phyloP scores from a whole-genome alignment of 768 basidiomycete species.

The Hygrophoropsis aurantiaca region DNA sequence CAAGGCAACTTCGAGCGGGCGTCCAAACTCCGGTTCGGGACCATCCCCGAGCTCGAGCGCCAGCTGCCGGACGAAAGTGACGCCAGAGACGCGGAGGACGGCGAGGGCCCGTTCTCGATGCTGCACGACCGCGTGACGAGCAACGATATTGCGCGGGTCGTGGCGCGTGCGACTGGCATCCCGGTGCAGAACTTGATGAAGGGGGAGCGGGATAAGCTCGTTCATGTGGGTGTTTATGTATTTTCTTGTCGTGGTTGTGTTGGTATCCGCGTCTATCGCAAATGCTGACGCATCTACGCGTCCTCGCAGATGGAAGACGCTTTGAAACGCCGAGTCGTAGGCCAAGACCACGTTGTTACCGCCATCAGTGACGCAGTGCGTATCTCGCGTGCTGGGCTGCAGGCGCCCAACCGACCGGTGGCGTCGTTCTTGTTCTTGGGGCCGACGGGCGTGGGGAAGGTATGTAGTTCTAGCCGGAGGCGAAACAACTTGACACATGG shows the following conservation, averaged over 20 bases:
- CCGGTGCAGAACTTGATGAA: slow-evolving; percentile 86
- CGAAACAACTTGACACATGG: no score
- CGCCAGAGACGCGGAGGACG: slow-evolving; percentile 39
- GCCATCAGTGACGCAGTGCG: slow-evolving; percentile 90
- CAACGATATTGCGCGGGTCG: slow-evolving; percentile 86
- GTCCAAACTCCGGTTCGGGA: slow-evolving; percentile 78
- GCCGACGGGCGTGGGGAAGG: slow-evolving; percentile 86
- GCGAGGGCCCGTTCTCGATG: slow-evolving; percentile 54
- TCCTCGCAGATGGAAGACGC: slow-evolving; percentile 94
- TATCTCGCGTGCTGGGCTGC: slow-evolving; percentile 87
- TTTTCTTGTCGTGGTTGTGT: not conserved
- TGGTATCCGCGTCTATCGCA: no score
- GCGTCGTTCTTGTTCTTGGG: slow-evolving; percentile 92
- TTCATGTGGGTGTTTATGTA: slow-evolving; percentile 59
- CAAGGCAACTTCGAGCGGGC: slow-evolving; percentile 86
- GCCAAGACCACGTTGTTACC: slow-evolving; percentile 85
- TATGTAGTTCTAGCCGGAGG: slow-evolving; percentile 30
- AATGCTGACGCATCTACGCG: no score
- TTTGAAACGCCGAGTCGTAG: slow-evolving; percentile 74
- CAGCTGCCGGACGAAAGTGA: slow-evolving; percentile 61
- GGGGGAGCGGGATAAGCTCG: slow-evolving; percentile 86
- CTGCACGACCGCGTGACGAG: slow-evolving; percentile 85
- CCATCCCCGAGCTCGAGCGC: slow-evolving; percentile 77
- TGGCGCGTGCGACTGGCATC: slow-evolving; percentile 85
- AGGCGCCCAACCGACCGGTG: slow-evolving; percentile 85